These are phyloP conservation scores for Coemansia brasiliensis DNA, from an alignment of 192 early-diverging fungal species.

Conservation along the genomic window DNA sequence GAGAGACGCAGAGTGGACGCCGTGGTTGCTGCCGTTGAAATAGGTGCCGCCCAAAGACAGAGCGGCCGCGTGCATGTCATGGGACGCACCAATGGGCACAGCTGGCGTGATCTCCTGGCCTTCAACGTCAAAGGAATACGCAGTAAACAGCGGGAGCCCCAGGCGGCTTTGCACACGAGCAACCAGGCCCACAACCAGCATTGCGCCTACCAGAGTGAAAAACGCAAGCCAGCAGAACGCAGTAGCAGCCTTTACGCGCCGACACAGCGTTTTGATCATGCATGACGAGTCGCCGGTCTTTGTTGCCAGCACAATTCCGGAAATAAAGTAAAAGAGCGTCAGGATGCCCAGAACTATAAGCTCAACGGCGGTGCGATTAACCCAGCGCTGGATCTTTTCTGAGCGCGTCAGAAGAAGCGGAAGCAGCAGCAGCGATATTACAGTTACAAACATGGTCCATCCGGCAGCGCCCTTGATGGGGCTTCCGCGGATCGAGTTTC, in stretches of 20 bases:
- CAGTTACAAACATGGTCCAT: conserved; percentile 33
- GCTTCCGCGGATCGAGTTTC: neutral
- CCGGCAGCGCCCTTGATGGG: conserved; percentile 12
- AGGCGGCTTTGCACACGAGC: conserved; percentile 22
- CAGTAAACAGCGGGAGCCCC: conserved; percentile 22
- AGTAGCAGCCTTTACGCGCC: conserved; percentile 12
- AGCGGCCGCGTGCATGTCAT: conserved; percentile 28
- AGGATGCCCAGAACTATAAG: conserved; percentile 15
- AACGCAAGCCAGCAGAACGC: conserved; percentile 39
- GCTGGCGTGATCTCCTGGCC: conserved; percentile 22
- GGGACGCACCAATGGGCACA: neutral
- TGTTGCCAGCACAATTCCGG: conserved; percentile 24
- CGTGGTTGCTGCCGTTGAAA: neutral
- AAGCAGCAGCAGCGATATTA: conserved; percentile 13
- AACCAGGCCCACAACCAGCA: conserved; percentile 21
- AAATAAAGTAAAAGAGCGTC: conserved; percentile 23
- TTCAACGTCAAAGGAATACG: conserved; percentile 41
- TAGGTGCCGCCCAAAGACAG: conserved; percentile 12
- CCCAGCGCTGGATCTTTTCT: conserved; percentile 19
- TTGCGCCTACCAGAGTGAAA: conserved; percentile 1
- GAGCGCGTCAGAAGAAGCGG: conserved; percentile 22
- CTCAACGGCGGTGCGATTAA: conserved; percentile 38
- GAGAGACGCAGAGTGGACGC: neutral
- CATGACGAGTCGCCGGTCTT: conserved; percentile 18
- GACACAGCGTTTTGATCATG: conserved; percentile 15